A percentile compares a stretch with the other conserved stretches of the same genome.
phyloP scores from a whole-genome alignment of 2,329 filamentous ascomycete genomes.

The Pestalotiopsis sp. region DNA sequence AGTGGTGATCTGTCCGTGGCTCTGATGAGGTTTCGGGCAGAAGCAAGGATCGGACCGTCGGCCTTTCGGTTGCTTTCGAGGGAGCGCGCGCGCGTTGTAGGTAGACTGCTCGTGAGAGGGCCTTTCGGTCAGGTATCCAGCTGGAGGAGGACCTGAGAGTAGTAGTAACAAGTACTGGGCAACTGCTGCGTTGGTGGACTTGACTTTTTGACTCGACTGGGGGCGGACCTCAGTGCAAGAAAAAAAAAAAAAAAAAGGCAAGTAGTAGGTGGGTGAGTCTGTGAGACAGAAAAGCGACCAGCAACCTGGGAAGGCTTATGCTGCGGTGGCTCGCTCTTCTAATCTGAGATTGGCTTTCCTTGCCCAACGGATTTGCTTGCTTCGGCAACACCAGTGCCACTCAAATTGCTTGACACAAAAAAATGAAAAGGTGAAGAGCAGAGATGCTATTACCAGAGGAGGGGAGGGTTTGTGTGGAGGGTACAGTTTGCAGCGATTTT shows the following conservation, averaged over 20 bases:
- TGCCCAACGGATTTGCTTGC: not conserved
- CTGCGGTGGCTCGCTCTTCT: not conserved
- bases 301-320: not conserved
- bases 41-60: slow-evolving; percentile 12
- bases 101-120: not conserved
- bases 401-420: slow-evolving; percentile 12
- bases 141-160: not conserved
- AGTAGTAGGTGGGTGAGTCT: not conserved
- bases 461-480: slow-evolving; percentile 13
- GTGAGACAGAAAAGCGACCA: not conserved
- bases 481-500: slow-evolving; percentile 5
- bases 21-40: slow-evolving; percentile 1
- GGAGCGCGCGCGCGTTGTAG: not conserved
- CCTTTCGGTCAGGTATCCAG: not conserved
- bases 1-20: slow-evolving; percentile 4
- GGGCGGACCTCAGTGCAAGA: not conserved
- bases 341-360: not conserved
- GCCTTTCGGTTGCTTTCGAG: not conserved
- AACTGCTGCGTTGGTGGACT: not conserved
- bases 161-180: not conserved
- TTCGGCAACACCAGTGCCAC: slow-evolving; percentile 7
- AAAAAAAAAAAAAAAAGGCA: not conserved
- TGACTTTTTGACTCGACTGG: not conserved
- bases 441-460: slow-evolving; percentile 9
- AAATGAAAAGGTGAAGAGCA: not conserved